A percentile compares a stretch with the other conserved stretches of the same genome.
These are phyloP conservation scores for Coemansia javaensis DNA, from an alignment of 192 early-diverging fungal genomes.

Conservation along the genomic window DNA sequence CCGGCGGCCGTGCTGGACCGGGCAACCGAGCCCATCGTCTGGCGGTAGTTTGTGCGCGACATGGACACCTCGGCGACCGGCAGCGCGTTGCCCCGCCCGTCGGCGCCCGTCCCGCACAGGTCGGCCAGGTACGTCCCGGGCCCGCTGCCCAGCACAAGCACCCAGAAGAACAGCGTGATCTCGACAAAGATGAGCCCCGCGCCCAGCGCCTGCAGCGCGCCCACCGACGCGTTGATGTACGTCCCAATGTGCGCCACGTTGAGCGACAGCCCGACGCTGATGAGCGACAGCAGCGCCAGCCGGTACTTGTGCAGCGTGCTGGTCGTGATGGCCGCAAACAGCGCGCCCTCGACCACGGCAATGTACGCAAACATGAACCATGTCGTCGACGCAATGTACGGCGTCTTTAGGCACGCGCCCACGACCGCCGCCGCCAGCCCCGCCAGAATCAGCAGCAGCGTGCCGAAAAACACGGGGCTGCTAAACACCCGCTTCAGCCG, in stretches of 20 bases:
- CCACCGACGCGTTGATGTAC: constrained; percentile 46
- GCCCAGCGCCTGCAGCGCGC: constrained; percentile 42
- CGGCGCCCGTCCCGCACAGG: constrained; percentile 34
- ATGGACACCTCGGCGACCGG: constrained; percentile 19
- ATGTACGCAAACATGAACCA: constrained; percentile 48
- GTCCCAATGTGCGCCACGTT: constrained; percentile 42
- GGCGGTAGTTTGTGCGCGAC: constrained; percentile 36
- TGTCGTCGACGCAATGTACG: constrained; percentile 35
- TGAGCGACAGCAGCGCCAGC: constrained; percentile 43
- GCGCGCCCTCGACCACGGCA: constrained; percentile 12
- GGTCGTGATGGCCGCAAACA: constrained; percentile 24
- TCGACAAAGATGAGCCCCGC: constrained; percentile 51
- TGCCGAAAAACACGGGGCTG: constrained; percentile 46
- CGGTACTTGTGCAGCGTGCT: constrained; percentile 45
- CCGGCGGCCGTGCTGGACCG: constrained; percentile 3
- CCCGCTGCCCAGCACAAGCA: constrained; percentile 63
- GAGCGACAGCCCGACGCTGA: constrained; percentile 32
- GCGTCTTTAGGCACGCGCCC: constrained; percentile 33
- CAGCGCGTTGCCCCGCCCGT: constrained; percentile 21
- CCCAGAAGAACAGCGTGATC: constrained; percentile 59
- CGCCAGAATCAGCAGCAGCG: constrained; percentile 36
- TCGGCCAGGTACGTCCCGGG: constrained; percentile 53
- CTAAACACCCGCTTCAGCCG: constrained; percentile 25
- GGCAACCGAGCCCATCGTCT: constrained; percentile 23
- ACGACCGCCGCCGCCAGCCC: constrained; percentile 30